These are phyloP conservation scores for Inonotus obliquus DNA, from an alignment of 1,284 basidiomycete species.

Conservation along the genomic window DNA sequence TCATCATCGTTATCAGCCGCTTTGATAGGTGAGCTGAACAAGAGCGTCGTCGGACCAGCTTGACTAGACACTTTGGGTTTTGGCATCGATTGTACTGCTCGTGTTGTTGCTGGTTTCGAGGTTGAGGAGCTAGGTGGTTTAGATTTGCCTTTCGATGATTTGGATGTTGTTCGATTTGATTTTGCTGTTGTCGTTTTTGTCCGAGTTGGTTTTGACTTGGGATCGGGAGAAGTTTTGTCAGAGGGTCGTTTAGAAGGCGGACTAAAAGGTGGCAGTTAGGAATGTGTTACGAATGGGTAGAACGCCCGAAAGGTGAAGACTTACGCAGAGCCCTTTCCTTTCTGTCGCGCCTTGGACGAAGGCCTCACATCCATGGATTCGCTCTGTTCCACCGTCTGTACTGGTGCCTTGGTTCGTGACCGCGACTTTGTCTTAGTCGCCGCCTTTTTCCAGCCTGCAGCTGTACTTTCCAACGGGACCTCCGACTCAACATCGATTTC, in stretches of 20 bases:
- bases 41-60: slow-evolving; percentile 13
- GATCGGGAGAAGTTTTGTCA: not conserved
- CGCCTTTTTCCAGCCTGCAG: not conserved
- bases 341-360: not conserved
- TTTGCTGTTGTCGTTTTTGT: too few relatives aligned
- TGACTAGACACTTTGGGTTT: not conserved
- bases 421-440: not conserved
- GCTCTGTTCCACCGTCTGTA: not conserved
- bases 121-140: not conserved
- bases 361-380: not conserved
- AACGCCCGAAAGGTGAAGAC: not conserved
- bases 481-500: not conserved
- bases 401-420: not conserved
- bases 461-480: not conserved
- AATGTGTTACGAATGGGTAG: not conserved
- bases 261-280: not conserved
- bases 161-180: too few relatives aligned
- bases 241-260: not conserved
- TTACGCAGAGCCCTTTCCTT: not conserved
- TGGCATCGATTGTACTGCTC: not conserved
- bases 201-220: not conserved
- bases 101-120: not conserved
- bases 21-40: slow-evolving; percentile 20
- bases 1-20: slow-evolving; percentile 27
- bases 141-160: not conserved